Evolutionary conservation across 163 green algal species (phyloP).

Genomic region (Chlamydomonas reinhardtii): DNA sequence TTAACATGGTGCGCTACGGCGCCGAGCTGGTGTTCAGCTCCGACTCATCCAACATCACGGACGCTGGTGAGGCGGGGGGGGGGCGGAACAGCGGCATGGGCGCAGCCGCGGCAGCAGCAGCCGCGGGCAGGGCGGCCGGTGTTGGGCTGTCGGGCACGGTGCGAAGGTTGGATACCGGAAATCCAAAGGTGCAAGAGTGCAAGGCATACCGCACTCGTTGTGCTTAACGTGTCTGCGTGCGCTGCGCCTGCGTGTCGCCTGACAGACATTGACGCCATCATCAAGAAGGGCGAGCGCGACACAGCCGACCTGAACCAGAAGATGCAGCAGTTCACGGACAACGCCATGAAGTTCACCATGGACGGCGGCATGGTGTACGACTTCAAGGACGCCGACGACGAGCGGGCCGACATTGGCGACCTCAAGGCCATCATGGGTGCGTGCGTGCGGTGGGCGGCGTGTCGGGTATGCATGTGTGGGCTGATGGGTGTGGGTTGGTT

Average conservation of each 20-base stretch:
- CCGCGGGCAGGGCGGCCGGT: too few relatives aligned
- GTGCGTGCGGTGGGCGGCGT: not conserved
- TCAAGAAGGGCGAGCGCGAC: conserved; percentile 89
- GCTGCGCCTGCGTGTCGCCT: too few relatives aligned
- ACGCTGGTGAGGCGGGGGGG: conserved; percentile 66
- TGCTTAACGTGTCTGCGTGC: too few relatives aligned
- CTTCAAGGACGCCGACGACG: conserved; percentile 87
- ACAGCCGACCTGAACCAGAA: conserved; percentile 96
- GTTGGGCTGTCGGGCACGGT: too few relatives aligned
- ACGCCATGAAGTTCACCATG: conserved; percentile 96
- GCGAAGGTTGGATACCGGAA: too few relatives aligned
- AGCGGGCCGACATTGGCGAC: conserved; percentile 57
- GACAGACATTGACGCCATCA: conserved; percentile 97
- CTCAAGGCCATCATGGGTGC: conserved; percentile 66
- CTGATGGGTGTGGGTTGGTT: too few relatives aligned
- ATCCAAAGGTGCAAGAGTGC: too few relatives aligned
- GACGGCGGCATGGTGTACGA: conserved; percentile 95
- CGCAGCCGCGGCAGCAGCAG: too few relatives aligned
- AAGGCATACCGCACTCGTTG: too few relatives aligned
- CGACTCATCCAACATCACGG: conserved; percentile 89
- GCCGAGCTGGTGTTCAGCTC: conserved; percentile 97
- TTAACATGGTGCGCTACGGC: conserved; percentile 98
- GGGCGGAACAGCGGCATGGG: not conserved
- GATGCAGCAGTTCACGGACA: conserved; percentile 97
- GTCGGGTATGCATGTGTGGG: too few relatives aligned